Evolutionary conservation across 2,329 filamentous ascomycete species (phyloP).

Genomic region (Fusarium poae): DNA sequence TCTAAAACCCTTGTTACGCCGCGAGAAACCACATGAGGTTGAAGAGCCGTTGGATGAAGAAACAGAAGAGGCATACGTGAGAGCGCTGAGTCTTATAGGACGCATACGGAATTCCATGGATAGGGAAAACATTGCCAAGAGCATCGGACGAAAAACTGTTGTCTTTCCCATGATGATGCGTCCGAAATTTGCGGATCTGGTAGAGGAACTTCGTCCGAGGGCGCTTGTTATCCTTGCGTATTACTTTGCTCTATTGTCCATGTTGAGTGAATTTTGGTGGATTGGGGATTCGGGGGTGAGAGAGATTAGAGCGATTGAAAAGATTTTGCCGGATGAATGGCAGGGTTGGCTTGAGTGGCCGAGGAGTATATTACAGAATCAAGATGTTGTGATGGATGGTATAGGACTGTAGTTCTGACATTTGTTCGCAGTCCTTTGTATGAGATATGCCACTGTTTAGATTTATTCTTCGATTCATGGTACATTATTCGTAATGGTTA

Average conservation of each 20-base stretch:
- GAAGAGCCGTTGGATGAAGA: not conserved
- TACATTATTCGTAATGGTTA: not conserved
- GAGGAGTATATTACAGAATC: not conserved
- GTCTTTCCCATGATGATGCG: constrained; percentile 9
- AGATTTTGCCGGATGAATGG: constrained; percentile 3
- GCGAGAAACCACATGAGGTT: not conserved
- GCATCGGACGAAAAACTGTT: constrained; percentile 6
- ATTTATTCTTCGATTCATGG: not conserved
- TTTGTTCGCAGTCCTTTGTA: not conserved
- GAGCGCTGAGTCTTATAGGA: not conserved
- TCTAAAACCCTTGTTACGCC: not conserved
- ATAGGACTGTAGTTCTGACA: not conserved
- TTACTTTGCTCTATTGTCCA: constrained; percentile 13
- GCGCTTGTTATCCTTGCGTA: constrained; percentile 14
- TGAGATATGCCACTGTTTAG: not conserved
- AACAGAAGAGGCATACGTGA: constrained; percentile 3
- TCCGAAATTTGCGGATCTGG: constrained; percentile 5
- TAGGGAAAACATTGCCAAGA: not conserved
- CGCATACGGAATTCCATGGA: not conserved
- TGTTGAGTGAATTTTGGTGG: constrained; percentile 5
- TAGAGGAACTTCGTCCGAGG: constrained; percentile 6
- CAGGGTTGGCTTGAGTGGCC: constrained; percentile 14
- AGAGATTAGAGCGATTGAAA: constrained; percentile 5
- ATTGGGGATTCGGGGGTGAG: constrained; percentile 4
- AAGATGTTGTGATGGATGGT: not conserved